phyloP scores from a whole-genome alignment of 2,329 filamentous ascomycete species.

The Aspergillus candidus region DNA sequence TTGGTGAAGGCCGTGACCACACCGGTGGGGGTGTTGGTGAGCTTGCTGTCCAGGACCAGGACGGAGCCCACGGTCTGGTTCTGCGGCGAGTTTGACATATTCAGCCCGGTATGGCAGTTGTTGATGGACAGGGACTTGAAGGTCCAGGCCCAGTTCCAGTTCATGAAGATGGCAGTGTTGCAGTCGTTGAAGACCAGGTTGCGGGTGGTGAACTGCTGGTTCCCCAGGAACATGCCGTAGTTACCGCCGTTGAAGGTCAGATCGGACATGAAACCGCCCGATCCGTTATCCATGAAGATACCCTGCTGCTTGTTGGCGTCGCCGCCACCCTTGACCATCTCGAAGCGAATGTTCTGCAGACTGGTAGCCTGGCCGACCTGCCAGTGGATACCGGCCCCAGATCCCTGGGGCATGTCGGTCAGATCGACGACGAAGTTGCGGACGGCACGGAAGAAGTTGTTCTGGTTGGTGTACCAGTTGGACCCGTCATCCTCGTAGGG shows the following conservation, averaged over 20 bases:
- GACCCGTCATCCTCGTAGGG: constrained; percentile 65
- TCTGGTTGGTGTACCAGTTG: constrained; percentile 75
- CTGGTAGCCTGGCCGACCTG: constrained; percentile 79
- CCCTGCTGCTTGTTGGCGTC: constrained; percentile 64
- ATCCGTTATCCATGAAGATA: constrained; percentile 80
- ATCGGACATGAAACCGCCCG: constrained; percentile 77
- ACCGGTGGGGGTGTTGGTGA: constrained; percentile 69
- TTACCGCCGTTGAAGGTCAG: constrained; percentile 76
- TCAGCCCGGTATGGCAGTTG: constrained; percentile 67
- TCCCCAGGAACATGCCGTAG: constrained; percentile 72
- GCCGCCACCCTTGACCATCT: constrained; percentile 64
- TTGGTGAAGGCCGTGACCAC: constrained; percentile 68
- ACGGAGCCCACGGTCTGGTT: constrained; percentile 79
- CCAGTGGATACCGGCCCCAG: constrained; percentile 72
- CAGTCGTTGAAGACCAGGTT: constrained; percentile 78
- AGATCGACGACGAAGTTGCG: constrained; percentile 77
- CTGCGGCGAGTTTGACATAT: constrained; percentile 63
- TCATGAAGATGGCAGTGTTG: constrained; percentile 78
- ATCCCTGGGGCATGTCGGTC: constrained; percentile 55
- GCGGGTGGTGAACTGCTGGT: constrained; percentile 80
- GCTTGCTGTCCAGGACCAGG: constrained; percentile 71
- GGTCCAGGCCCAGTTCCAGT: constrained; percentile 87
- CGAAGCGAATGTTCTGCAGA: constrained; percentile 73
- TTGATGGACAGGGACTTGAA: constrained; percentile 71
- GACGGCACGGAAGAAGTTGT: constrained; percentile 77